phyloP scores from a whole-genome alignment of 148 eudicot genomes.

The Fagopyrum tataricum region DNA sequence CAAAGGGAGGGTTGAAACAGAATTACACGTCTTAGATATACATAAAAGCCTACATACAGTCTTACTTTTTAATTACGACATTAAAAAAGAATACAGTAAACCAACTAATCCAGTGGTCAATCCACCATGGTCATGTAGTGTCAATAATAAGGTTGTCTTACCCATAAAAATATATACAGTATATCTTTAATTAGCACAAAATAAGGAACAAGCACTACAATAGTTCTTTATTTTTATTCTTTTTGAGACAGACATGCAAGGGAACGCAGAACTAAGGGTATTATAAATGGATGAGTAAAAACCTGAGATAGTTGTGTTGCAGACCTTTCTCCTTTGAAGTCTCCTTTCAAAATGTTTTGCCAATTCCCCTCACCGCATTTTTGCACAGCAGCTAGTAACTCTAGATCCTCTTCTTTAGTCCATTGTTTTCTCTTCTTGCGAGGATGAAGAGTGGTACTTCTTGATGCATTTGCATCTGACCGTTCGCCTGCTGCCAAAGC shows the following conservation, averaged over 20 bases:
- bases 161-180: not conserved
- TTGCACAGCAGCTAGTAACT: conserved; percentile 50
- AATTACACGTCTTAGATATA: too few relatives aligned
- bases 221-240: not conserved
- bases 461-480: conserved; percentile 28
- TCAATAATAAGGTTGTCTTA: too few relatives aligned
- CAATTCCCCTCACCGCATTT: conserved; percentile 82
- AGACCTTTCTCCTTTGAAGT: conserved; percentile 51
- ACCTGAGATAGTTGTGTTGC: conserved; percentile 80
- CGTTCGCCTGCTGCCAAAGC: conserved; percentile 28
- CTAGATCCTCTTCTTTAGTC: conserved; percentile 61
- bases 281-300: conserved; percentile 17
- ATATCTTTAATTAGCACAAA: too few relatives aligned
- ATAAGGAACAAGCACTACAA: not conserved
- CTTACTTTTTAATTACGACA: too few relatives aligned
- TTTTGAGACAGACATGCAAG: not conserved
- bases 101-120: too few relatives aligned
- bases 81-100: too few relatives aligned
- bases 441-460: conserved; percentile 28
- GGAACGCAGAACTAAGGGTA: conserved; percentile 6
- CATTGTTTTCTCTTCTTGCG: conserved; percentile 64
- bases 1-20: too few relatives aligned
- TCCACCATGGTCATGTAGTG: too few relatives aligned
- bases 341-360: conserved; percentile 52
- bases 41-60: too few relatives aligned